Evolutionary conservation across 225 moss, liverwort and hornwort genomes (phyloP).

Genomic region (Sphagnum tenellum): DNA sequence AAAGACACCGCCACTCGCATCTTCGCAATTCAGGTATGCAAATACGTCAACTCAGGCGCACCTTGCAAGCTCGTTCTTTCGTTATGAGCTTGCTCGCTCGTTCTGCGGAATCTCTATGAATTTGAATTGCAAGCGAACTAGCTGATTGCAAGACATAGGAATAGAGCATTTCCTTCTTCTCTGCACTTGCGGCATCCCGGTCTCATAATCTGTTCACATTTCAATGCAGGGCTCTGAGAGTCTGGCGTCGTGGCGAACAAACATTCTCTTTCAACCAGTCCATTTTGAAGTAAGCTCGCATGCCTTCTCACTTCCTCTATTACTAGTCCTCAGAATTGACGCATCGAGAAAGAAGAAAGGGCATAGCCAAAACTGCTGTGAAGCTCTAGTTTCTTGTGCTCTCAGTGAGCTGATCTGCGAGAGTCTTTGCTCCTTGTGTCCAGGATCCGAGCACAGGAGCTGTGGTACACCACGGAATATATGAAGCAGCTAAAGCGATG

Average conservation of each 20-base stretch:
- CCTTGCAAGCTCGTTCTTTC: too few species aligned
- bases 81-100: too few species aligned
- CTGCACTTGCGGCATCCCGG: not conserved
- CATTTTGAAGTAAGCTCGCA: slow-evolving; percentile 45
- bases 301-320: too few species aligned
- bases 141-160: not conserved
- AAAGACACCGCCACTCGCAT: slow-evolving; percentile 46
- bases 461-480: slow-evolving; percentile 89
- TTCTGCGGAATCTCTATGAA: too few species aligned
- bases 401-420: too few species aligned
- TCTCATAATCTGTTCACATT: not conserved
- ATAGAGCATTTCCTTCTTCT: not conserved
- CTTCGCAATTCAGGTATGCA: slow-evolving; percentile 68
- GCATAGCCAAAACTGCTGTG: not conserved
- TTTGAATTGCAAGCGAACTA: too few species aligned
- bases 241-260: slow-evolving; percentile 75
- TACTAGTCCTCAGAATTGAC: too few species aligned
- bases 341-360: too few species aligned
- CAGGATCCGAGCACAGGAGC: slow-evolving; percentile 53
- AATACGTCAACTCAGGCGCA: too few species aligned
- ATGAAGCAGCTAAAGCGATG: slow-evolving; percentile 61
- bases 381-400: not conserved
- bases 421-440: not conserved
- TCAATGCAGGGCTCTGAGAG: slow-evolving; percentile 69
- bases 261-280: slow-evolving; percentile 75